Conservation (phyloP, 805 yeast species). For the Starmerella apicola region DNA sequence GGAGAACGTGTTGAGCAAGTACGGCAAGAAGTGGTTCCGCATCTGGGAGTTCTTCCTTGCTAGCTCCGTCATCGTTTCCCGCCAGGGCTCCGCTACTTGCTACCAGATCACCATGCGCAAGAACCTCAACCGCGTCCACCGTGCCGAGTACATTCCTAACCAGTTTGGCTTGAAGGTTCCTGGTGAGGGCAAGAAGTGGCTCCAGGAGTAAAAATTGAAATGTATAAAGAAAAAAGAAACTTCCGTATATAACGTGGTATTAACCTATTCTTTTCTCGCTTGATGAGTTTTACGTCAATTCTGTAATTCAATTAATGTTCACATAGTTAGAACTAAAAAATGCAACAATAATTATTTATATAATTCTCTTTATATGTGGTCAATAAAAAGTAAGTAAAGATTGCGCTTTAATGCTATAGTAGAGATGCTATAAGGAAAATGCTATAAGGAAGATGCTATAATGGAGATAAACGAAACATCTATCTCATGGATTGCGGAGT, state of each 20-base stretch:
- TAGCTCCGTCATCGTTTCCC: slow-evolving; percentile 66
- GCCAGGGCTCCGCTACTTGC: slow-evolving; percentile 90
- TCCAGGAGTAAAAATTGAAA: slow-evolving; percentile 22
- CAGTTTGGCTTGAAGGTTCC: slow-evolving; percentile 58
- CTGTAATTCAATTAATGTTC: too few relatives aligned
- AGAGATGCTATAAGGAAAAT: too few relatives aligned
- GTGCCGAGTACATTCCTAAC: slow-evolving; percentile 65
- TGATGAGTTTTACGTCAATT: too few relatives aligned
- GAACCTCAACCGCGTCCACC: slow-evolving; percentile 72
- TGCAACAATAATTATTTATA: too few relatives aligned
- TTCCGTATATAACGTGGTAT: too few relatives aligned
- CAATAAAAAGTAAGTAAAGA: too few relatives aligned
- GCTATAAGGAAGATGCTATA: too few relatives aligned
- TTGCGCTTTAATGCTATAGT: too few relatives aligned
- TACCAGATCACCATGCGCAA: slow-evolving; percentile 84
- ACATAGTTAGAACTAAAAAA: too few relatives aligned
- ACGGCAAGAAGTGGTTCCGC: slow-evolving; percentile 82
- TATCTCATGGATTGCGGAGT: slow-evolving; percentile 40
- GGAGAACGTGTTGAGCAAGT: slow-evolving; percentile 62
- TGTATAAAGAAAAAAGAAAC: too few relatives aligned
- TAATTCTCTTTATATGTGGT: too few relatives aligned
- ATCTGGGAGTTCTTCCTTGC: slow-evolving; percentile 90
- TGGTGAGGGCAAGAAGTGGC: slow-evolving; percentile 25
- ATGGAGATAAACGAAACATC: background rate
- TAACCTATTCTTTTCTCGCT: too few relatives aligned